phyloP scores from a whole-genome alignment of 108 stramenopile species.

The Halocafeteria seosinensis region DNA sequence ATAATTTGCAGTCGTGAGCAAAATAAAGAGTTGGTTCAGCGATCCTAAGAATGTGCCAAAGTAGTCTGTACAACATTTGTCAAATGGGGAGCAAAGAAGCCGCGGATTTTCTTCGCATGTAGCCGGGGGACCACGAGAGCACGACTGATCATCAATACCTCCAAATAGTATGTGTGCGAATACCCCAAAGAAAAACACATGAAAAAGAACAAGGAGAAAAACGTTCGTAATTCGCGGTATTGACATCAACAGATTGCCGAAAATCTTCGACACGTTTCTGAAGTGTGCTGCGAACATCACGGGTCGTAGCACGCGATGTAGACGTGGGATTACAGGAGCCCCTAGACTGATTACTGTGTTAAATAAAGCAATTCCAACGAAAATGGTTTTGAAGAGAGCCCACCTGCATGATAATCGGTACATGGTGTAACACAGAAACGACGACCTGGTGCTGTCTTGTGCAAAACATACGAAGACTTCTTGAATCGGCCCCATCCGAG shows the following conservation, averaged over 20 bases:
- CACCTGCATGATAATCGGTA: neutral
- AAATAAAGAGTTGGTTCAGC: conserved; percentile 3
- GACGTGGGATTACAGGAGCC: neutral
- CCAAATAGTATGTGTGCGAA: neutral
- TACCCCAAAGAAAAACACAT: neutral
- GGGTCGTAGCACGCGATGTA: neutral
- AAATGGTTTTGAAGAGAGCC: neutral
- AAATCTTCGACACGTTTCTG: neutral
- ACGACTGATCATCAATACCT: neutral
- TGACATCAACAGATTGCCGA: neutral
- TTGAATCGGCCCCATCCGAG: neutral
- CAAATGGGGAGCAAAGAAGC: neutral
- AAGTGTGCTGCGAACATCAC: neutral
- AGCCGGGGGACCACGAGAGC: neutral
- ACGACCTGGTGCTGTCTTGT: neutral
- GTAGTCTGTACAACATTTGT: neutral
- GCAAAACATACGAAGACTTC: neutral
- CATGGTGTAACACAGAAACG: no score
- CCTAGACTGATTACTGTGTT: neutral
- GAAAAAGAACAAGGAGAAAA: neutral
- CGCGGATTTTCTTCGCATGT: neutral
- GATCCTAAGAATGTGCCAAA: neutral
- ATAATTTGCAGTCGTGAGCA: conserved; percentile 11
- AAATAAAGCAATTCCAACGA: neutral
- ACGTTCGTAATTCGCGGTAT: neutral